phyloP scores from a whole-genome alignment of 805 yeast genomes.

The Saccharomycopsis sp. region DNA sequence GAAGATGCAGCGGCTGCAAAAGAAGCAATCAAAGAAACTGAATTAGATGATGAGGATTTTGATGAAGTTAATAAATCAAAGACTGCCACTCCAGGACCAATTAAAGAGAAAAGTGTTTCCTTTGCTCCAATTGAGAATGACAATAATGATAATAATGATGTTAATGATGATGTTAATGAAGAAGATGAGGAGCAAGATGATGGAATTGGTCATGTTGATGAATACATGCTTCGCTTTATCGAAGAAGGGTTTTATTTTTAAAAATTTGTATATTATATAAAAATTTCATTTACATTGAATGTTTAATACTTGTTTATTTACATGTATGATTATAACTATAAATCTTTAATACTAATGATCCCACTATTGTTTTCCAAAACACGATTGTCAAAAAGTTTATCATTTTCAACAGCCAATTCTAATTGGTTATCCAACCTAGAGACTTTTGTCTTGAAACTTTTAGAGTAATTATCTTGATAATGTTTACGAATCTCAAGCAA shows the following conservation, averaged over 20 bases:
- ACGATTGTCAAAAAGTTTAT: not conserved
- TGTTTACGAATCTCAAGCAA: slow-evolving; percentile 8
- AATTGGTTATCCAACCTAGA: slow-evolving; percentile 13
- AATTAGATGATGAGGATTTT: slow-evolving; percentile 80
- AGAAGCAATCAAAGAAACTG: slow-evolving; percentile 77
- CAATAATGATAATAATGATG: slow-evolving; percentile 11
- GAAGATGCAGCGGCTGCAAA: slow-evolving; percentile 86
- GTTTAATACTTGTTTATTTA: not conserved
- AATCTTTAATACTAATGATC: slow-evolving; percentile 8
- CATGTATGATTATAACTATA: slow-evolving; percentile 1
- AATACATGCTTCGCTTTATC: slow-evolving; percentile 87
- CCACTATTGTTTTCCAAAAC: slow-evolving; percentile 8
- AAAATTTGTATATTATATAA: no score
- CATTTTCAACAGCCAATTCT: not conserved
- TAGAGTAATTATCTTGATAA: not conserved
- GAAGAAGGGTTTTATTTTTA: slow-evolving; percentile 65
- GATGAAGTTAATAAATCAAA: slow-evolving; percentile 31
- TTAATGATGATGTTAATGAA: slow-evolving; percentile 24
- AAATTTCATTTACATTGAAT: not conserved
- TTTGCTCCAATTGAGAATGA: slow-evolving; percentile 3
- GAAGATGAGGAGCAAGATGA: slow-evolving; percentile 44
- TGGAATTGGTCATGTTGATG: slow-evolving; percentile 76
- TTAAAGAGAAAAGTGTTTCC: not conserved
- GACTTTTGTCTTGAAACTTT: slow-evolving; percentile 3
- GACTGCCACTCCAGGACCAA: slow-evolving; percentile 24